phyloP scores from a whole-genome alignment of 768 basidiomycete species.

The Macrolepiota albuminosa region DNA sequence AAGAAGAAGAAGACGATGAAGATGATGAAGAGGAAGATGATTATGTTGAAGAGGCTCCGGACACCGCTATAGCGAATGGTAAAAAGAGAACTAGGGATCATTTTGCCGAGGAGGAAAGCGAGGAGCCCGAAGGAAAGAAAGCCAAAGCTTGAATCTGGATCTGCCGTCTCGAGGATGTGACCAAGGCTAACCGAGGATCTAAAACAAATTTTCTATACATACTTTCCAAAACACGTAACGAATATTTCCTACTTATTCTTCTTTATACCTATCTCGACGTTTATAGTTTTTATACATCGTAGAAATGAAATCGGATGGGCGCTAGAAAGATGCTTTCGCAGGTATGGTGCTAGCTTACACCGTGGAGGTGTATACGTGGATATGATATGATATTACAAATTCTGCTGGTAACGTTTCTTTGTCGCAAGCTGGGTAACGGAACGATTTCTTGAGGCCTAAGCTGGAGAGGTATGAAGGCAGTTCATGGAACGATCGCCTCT shows the following conservation, averaged over 20 bases:
- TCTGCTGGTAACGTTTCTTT: neutral
- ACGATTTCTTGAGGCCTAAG: neutral
- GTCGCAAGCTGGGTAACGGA: neutral
- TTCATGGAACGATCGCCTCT: constrained; percentile 59
- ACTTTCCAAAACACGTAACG: constrained; percentile 6
- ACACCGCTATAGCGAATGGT: constrained; percentile 13
- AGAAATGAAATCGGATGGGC: constrained; percentile 1
- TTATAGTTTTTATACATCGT: constrained; percentile 13
- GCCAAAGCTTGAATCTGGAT: constrained; percentile 28
- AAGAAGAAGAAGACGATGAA: constrained; percentile 30
- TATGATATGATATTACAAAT: neutral
- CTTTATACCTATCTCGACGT: constrained; percentile 16
- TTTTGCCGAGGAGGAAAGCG: constrained; percentile 20
- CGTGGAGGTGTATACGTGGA: neutral
- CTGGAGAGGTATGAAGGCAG: neutral
- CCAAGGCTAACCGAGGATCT: neutral
- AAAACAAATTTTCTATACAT: constrained; percentile 1
- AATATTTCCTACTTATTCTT: constrained; percentile 16
- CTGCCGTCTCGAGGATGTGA: neutral
- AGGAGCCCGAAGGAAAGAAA: constrained; percentile 34
- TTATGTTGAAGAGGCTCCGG: constrained; percentile 9
- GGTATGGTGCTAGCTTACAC: neutral
- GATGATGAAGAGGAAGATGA: constrained; percentile 22
- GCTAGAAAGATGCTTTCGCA: neutral
- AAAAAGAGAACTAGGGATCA: constrained; percentile 36